phyloP scores from a whole-genome alignment of 108 stramenopile genomes.

The Schizochytrium sp. region DNA sequence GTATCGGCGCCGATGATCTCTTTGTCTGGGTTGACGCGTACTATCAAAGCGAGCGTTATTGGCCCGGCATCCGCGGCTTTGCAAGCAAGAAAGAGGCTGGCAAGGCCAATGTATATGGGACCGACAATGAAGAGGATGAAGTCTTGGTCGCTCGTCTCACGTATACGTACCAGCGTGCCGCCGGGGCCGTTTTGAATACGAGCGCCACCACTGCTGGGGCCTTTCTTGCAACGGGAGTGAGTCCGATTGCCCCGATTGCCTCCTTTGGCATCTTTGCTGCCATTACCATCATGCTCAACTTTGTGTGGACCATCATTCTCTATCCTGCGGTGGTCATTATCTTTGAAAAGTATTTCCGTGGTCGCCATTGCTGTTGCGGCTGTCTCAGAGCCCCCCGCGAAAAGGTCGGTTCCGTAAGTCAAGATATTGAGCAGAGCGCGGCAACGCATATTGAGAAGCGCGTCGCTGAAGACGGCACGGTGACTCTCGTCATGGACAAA shows the following conservation, averaged over 20 bases:
- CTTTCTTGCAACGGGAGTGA: slow-evolving; percentile 28
- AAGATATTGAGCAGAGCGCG: neutral
- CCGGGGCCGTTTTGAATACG: neutral
- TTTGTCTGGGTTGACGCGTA: slow-evolving; percentile 30
- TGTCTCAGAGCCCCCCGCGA: neutral
- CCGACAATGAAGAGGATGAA: neutral
- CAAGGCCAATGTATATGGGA: neutral
- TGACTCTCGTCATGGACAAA: neutral
- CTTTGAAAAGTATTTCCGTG: neutral
- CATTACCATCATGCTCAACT: slow-evolving; percentile 26
- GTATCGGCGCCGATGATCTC: slow-evolving; percentile 32
- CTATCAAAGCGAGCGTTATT: neutral
- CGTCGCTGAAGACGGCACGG: neutral
- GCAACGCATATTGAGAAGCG: neutral
- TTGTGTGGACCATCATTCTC: slow-evolving; percentile 14
- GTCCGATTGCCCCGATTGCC: slow-evolving; percentile 19
- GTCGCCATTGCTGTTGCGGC: neutral
- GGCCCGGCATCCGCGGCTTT: neutral
- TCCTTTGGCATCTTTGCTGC: slow-evolving; percentile 37
- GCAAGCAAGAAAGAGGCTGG: neutral
- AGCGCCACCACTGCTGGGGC: slow-evolving; percentile 15
- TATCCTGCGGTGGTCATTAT: slow-evolving; percentile 22
- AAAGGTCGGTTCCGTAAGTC: neutral
- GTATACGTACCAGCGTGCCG: neutral
- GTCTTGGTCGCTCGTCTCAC: neutral